Base-by-base conservation (phyloP, 345 rosid genomes). In the Microthlaspi erraticum region DNA sequence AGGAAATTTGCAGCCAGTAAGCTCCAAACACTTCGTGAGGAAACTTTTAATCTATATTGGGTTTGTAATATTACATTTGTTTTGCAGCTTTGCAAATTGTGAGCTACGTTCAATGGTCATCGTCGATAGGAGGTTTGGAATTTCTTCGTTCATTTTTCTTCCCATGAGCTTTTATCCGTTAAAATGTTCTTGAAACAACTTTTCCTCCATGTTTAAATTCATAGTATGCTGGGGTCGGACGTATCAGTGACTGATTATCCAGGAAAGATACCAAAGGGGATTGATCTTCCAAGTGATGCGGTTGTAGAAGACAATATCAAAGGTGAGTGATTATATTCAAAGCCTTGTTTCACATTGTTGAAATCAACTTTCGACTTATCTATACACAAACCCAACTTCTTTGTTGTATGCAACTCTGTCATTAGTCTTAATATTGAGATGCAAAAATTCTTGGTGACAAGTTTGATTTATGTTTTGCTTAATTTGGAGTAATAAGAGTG, bases 41-140 rank as follows among this genome's bases (percentile, higher is more conserved):
- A 16, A 61, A 36, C 29, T 61, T 33, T 10, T 0, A 41, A 59
- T 32, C 17, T 32, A 6, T 32, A 9, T 60, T 20, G 41, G 5
- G 4, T 59, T 52, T 7, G 11, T 55, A 8, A 76, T 63, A 2
- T 3, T 53, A 7, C 29, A 46, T 48, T 73, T 39, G 31, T 48
- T 64, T 29, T 70, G 73, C 95, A 94, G 99, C 80, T 94, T 88
- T 80, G 85, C 96, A 11, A 94, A 91, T 57, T 91, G 97, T n/a
- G 99, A 94, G 85, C 95, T 91, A 37, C 91, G 99, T 39, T 91
- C 99, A 48, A 83, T 89, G 93, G 84, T 91, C 78, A 84, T 94
- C 44, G 87, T 85, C 1, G 96, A 94, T 74, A 88, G 76, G 80
- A 81, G 90, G 96, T 89, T 71, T 79, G 81, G 19, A 71, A 14